phyloP scores from a whole-genome alignment of 2,329 filamentous ascomycete species.

The Penicillium palitans region DNA sequence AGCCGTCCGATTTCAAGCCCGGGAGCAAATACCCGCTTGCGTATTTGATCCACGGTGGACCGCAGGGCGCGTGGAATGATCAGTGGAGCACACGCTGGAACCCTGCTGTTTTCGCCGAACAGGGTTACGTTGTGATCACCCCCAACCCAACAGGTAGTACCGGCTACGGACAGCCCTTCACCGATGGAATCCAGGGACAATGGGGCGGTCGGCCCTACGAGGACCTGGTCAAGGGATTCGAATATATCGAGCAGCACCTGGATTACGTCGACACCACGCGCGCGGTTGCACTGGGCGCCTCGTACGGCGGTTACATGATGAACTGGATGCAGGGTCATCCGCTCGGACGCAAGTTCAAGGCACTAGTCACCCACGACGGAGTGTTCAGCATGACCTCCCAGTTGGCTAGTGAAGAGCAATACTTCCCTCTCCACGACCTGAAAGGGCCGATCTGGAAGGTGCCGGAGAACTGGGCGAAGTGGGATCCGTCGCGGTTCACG shows the following conservation, averaged over 20 bases:
- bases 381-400: conserved; percentile 48
- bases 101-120: conserved; percentile 58
- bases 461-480: conserved; percentile 54
- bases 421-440: conserved; percentile 56
- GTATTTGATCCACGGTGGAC: conserved; percentile 57
- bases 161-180: conserved; percentile 58
- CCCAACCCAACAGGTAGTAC: conserved; percentile 61
- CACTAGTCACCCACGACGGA: conserved; percentile 57
- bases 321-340: conserved; percentile 60
- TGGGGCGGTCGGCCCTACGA: conserved; percentile 59
- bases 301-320: conserved; percentile 62
- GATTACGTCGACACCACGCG: conserved; percentile 55
- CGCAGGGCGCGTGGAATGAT: conserved; percentile 54
- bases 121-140: conserved; percentile 61
- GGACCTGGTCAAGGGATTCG: conserved; percentile 57
- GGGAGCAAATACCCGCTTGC: conserved; percentile 54
- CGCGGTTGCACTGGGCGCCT: conserved; percentile 55
- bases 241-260: conserved; percentile 53
- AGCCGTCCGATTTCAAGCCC: conserved; percentile 48
- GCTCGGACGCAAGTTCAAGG: conserved; percentile 57
- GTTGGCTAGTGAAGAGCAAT: conserved; percentile 54
- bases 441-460: conserved; percentile 53
- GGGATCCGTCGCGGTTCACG: conserved; percentile 58
- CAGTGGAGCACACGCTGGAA: conserved; percentile 58
- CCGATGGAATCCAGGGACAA: conserved; percentile 52